Evolutionary conservation across 306 rosid genomes (phyloP).

Genomic region (Medicago arabica): DNA sequence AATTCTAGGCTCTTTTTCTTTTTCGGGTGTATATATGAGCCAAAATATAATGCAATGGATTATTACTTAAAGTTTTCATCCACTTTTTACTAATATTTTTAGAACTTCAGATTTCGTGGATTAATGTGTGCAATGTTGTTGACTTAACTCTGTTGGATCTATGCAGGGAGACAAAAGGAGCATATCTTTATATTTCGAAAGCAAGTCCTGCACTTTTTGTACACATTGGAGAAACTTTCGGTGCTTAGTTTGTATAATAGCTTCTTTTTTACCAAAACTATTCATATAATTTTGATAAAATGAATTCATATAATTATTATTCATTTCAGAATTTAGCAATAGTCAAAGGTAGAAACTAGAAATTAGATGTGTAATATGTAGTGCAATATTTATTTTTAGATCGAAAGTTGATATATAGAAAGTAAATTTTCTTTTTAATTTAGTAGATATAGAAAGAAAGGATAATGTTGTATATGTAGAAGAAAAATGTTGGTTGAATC

Average conservation of each 20-base stretch:
- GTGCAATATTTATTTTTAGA: neutral
- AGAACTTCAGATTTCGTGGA: neutral
- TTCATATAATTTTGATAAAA: constrained; percentile 25
- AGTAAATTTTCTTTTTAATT: neutral
- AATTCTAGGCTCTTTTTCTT: no score
- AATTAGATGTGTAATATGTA: constrained; percentile 37
- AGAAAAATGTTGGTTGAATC: neutral
- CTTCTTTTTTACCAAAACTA: no score
- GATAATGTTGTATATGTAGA: constrained; percentile 9
- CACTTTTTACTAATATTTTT: neutral
- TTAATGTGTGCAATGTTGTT: neutral
- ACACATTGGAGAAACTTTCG: constrained; percentile 16
- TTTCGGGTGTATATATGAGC: no score
- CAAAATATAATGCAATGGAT: no score
- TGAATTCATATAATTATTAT: constrained; percentile 32
- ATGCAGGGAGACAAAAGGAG: constrained; percentile 43
- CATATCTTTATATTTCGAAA: neutral
- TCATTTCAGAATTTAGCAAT: constrained; percentile 30
- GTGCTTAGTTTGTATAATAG: neutral
- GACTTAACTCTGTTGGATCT: neutral
- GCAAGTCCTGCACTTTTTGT: constrained; percentile 27
- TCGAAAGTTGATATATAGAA: constrained; percentile 37
- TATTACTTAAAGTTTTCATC: no score
- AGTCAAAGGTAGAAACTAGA: constrained; percentile 13
- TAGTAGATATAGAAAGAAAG: neutral